A percentile compares a stretch with the other conserved stretches of the same genome.
These are phyloP conservation scores for Trichophyton simii DNA, from an alignment of 2,329 filamentous ascomycete species.

Conservation along the genomic window DNA sequence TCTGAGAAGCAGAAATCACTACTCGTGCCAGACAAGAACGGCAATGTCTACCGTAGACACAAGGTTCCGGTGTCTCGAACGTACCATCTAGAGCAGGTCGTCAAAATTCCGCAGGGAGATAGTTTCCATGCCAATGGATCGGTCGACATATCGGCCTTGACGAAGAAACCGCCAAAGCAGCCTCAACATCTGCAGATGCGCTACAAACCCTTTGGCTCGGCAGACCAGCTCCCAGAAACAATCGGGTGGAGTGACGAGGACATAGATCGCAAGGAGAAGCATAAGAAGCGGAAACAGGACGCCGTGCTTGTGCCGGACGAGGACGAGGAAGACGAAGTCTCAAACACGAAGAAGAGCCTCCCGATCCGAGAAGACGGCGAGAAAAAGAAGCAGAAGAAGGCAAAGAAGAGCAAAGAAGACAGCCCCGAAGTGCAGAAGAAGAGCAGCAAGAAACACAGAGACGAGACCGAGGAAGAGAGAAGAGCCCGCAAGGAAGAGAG, in stretches of 20 bases:
- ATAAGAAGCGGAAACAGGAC: slow-evolving; percentile 28
- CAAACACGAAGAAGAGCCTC: slow-evolving; percentile 8
- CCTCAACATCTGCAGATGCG: slow-evolving; percentile 35
- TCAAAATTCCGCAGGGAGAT: slow-evolving; percentile 6
- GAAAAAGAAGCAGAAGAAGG: neutral
- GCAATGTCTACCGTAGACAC: slow-evolving; percentile 23
- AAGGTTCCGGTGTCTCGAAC: slow-evolving; percentile 13
- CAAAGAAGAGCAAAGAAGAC: slow-evolving; percentile 4
- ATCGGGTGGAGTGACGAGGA: slow-evolving; percentile 26
- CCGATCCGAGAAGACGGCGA: neutral
- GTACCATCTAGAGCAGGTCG: slow-evolving; percentile 16
- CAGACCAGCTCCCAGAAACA: slow-evolving; percentile 21
- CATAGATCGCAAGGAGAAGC: slow-evolving; percentile 17
- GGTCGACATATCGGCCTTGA: neutral
- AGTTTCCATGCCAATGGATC: neutral
- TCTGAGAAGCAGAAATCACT: slow-evolving; percentile 23
- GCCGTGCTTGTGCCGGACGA: neutral
- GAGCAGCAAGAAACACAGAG: slow-evolving; percentile 26
- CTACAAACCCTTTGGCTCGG: slow-evolving; percentile 32
- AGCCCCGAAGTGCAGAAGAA: slow-evolving; percentile 15
- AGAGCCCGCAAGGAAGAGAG: slow-evolving; percentile 24
- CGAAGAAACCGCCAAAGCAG: slow-evolving; percentile 24
- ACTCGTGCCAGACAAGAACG: slow-evolving; percentile 26
- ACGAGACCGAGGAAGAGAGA: slow-evolving; percentile 24
- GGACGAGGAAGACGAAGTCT: neutral